phyloP scores from a whole-genome alignment of 176 grass and related monocot species.

The Aechmea fasciata region DNA sequence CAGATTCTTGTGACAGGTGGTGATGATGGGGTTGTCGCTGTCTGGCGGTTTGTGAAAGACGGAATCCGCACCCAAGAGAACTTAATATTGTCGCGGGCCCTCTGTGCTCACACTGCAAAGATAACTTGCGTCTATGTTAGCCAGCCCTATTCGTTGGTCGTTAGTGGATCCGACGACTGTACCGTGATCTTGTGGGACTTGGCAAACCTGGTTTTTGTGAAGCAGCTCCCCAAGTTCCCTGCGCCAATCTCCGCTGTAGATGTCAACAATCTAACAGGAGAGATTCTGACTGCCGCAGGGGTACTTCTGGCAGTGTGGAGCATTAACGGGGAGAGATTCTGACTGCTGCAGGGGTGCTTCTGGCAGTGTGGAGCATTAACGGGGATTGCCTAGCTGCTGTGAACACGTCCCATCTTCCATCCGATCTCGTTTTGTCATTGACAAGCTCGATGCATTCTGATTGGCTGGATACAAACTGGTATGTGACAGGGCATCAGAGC shows the following conservation, averaged over 20 bases:
- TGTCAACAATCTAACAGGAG: conserved; percentile 88
- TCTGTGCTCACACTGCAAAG: conserved; percentile 84
- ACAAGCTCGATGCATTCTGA: conserved; percentile 67
- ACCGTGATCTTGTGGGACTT: conserved; percentile 94
- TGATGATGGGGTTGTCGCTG: conserved; percentile 77
- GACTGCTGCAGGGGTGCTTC: too few species aligned
- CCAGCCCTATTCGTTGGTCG: conserved; percentile 87
- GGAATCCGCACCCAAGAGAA: conserved; percentile 37
- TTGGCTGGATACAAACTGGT: conserved; percentile 95
- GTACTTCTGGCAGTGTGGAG: conserved; percentile 93
- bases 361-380: too few species aligned
- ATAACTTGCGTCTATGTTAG: conserved; percentile 89
- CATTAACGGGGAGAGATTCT: too few species aligned
- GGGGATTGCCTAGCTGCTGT: conserved; percentile 88
- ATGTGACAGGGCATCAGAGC: conserved; percentile 92
- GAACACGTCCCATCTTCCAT: conserved; percentile 95
- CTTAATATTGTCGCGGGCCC: conserved; percentile 55
- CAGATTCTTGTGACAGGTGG: conserved; percentile 80
- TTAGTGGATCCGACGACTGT: conserved; percentile 91
- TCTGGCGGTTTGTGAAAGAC: conserved; percentile 93
- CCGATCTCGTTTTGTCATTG: conserved; percentile 95
- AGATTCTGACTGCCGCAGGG: conserved; percentile 81
- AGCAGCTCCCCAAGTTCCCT: conserved; percentile 84
- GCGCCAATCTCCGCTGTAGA: conserved; percentile 71
- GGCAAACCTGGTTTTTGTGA: conserved; percentile 83